Evolutionary conservation across 768 basidiomycete genomes (phyloP).

Genomic region (Psilocybe tampanensis): DNA sequence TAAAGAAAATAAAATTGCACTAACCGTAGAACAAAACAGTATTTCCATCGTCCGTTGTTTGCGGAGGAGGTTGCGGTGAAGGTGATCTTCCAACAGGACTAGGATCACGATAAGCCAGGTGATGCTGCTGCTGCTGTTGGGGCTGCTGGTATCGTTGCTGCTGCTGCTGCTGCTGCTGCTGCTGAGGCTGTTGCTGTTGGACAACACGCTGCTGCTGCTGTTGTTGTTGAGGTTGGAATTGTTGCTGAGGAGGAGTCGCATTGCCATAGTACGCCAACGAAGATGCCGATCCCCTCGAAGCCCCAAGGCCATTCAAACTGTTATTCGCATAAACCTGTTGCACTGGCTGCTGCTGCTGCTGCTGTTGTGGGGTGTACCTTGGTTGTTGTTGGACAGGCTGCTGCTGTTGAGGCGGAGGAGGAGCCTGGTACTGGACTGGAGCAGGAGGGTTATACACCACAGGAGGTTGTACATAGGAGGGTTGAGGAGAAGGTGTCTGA

Average conservation of each 20-base stretch:
- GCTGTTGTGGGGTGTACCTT: constrained; percentile 22
- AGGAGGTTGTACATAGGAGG: constrained; percentile 33
- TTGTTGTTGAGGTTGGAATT: constrained; percentile 23
- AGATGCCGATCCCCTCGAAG: constrained; percentile 21
- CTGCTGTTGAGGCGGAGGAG: constrained; percentile 20
- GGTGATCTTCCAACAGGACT: constrained; percentile 51
- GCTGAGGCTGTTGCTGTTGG: constrained; percentile 33
- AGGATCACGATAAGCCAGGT: constrained; percentile 43
- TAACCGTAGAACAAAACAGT: constrained; percentile 88
- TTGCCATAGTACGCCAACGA: constrained; percentile 31
- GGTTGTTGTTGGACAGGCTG: constrained; percentile 21
- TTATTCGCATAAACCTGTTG: constrained; percentile 20
- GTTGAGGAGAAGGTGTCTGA: constrained; percentile 38
- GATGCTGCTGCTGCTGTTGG: constrained; percentile 30
- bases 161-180: constrained; percentile 25
- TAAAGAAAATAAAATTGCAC: constrained; percentile 29
- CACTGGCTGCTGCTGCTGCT: constrained; percentile 15
- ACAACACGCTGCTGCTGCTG: constrained; percentile 20
- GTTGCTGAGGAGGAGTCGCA: constrained; percentile 28
- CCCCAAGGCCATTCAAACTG: constrained; percentile 28
- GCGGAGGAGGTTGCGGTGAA: constrained; percentile 36
- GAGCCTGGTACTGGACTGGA: constrained; percentile 23
- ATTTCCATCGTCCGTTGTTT: constrained; percentile 81
- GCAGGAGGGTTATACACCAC: constrained; percentile 25
- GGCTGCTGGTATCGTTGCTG: constrained; percentile 34